Base-by-base conservation (phyloP, 2,329 filamentous ascomycete species). In the Monosporascus cannonballus region DNA sequence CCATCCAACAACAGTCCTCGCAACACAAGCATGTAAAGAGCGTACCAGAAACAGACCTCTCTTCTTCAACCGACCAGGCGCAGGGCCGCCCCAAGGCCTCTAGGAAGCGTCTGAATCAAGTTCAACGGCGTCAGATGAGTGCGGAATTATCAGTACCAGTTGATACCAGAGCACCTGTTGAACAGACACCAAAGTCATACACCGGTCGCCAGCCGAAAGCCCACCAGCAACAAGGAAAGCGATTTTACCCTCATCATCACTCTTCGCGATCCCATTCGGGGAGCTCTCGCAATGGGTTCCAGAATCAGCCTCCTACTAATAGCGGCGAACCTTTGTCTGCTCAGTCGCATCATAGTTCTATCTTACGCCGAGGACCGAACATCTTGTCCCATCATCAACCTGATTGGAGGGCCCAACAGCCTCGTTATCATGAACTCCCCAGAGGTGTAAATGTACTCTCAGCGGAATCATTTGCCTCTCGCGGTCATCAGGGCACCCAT, bases 71-170 rank as follows among this genome's bases (percentile, higher is more conserved):
- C 15, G 44, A 42, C 18, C 24, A 52, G 30, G 9, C 46, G 6
- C 61, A 60, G 27, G 24, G 52, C 27, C 17, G 53, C 30, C 38
- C 62, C 60, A 58, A 73, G 68, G 50, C 52, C 63, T n/a, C 54
- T 59, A 49, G 71, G 72, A 59, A 83, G 76, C 79, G 82, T 22
- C 77, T 73, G 3, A 86, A 86, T 55, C 83, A 86, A 62, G 82
- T 83, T 1, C 80, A 85, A 59, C 74, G 83, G 48, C 77, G 83
- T 22, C 80, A 85, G 60, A 81, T 84, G 79, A 83, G 75, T 52
- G 74, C 81, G 4, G 78, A 85, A 57, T 61, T 84, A 18, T 76
- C 79, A 0, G 77, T 85, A 46, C 74, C 80, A 4, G 73, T 85
- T 49, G 78, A 83, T 54, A 66, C 73, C 14, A 73, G 73, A 51